Evolutionary conservation across 805 yeast species (phyloP).

Genomic region (Metschnikowia kofuensis): DNA sequence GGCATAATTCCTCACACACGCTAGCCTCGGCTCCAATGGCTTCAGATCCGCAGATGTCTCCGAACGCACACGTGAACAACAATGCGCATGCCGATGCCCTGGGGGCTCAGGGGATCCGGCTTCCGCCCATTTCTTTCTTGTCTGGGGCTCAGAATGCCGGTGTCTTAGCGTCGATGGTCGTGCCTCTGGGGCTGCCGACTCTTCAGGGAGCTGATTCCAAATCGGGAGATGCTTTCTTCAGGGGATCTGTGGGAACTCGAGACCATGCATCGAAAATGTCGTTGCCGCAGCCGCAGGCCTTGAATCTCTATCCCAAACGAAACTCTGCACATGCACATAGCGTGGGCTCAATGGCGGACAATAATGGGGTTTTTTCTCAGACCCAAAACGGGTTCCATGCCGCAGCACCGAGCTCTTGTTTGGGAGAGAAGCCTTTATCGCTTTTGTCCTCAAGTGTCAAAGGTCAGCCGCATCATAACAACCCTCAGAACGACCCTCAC

Average conservation of each 20-base stretch:
- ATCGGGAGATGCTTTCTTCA: not conserved
- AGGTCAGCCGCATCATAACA: too few species aligned
- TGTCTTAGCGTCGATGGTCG: conserved; percentile 4
- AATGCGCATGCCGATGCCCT: too few species aligned
- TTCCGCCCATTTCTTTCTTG: conserved; percentile 30
- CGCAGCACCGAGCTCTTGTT: too few species aligned
- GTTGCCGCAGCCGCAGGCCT: conserved; percentile 9
- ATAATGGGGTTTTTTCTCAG: not conserved
- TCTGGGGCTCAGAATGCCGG: conserved; percentile 15
- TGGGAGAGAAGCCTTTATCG: too few species aligned
- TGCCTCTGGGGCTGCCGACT: conserved; percentile 1
- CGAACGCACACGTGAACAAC: not conserved
- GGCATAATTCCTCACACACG: too few species aligned
- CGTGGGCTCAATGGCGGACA: not conserved
- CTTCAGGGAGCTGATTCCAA: not conserved
- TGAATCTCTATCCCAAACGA: conserved; percentile 5
- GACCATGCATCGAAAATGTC: not conserved
- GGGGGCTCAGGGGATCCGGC: conserved; percentile 11
- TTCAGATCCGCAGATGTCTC: not conserved
- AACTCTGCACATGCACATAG: not conserved
- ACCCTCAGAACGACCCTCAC: too few species aligned
- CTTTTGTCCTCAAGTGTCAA: too few species aligned
- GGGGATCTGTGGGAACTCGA: not conserved
- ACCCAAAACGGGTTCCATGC: too few species aligned
- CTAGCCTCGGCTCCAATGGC: too few species aligned